Evolutionary conservation across 2,329 filamentous ascomycete genomes (phyloP).

Genomic region (Conoideocrella luteorostrata): DNA sequence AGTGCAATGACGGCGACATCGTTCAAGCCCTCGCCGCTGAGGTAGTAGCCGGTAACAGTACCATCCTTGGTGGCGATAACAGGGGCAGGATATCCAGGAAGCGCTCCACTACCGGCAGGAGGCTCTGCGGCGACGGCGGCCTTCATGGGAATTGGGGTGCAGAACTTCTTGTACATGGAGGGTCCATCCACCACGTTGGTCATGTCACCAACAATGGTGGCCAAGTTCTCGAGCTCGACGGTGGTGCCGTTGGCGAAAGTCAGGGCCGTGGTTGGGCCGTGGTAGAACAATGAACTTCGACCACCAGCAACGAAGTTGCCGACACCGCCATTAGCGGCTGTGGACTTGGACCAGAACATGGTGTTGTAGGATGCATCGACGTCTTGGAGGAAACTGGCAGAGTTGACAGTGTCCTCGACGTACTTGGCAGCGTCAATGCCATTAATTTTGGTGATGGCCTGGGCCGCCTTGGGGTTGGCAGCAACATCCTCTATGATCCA

Average conservation of each 20-base stretch:
- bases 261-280: slow-evolving; percentile 26
- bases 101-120: neutral
- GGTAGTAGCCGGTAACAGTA: slow-evolving; percentile 25
- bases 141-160: slow-evolving; percentile 13
- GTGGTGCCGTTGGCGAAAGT: slow-evolving; percentile 31
- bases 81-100: slow-evolving; percentile 23
- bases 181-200: slow-evolving; percentile 23
- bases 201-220: slow-evolving; percentile 22
- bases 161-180: slow-evolving; percentile 28
- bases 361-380: slow-evolving; percentile 29
- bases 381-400: slow-evolving; percentile 17
- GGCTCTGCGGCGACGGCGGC: slow-evolving; percentile 1
- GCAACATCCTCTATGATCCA: slow-evolving; percentile 13
- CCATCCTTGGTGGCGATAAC: slow-evolving; percentile 18
- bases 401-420: slow-evolving; percentile 15
- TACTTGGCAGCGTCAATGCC: slow-evolving; percentile 17
- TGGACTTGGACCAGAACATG: slow-evolving; percentile 26
- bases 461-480: slow-evolving; percentile 15
- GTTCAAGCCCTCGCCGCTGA: slow-evolving; percentile 26
- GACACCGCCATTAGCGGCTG: slow-evolving; percentile 9
- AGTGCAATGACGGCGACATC: slow-evolving; percentile 24
- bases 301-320: slow-evolving; percentile 27
- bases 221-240: slow-evolving; percentile 22
- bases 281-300: slow-evolving; percentile 20
- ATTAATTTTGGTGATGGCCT: slow-evolving; percentile 20